Conservation (phyloP, 345 rosid genomes). For the Mercurialis annua region DNA sequence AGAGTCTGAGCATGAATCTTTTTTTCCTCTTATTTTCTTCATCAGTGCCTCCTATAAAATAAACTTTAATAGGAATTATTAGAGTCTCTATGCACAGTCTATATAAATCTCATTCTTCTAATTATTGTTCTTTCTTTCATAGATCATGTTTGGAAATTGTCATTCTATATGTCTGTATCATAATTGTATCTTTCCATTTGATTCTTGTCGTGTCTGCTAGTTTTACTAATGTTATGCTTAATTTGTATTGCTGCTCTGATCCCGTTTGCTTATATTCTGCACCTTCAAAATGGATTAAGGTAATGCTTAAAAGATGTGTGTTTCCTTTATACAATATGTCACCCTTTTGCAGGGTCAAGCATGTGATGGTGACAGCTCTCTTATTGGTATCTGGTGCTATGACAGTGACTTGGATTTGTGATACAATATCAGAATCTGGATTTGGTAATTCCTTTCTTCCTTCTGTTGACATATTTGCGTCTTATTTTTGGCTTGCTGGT, state of each 20-base stretch:
- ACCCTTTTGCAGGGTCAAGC: constrained; percentile 63
- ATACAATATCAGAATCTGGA: constrained; percentile 91
- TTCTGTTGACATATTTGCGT: background rate
- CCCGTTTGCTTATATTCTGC: background rate
- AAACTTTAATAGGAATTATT: background rate
- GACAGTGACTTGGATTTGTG: constrained; percentile 93
- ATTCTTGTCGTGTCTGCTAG: background rate
- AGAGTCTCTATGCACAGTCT: background rate
- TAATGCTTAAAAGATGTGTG: constrained; percentile 5
- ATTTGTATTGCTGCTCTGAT: background rate
- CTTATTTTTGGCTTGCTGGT: constrained; percentile 5
- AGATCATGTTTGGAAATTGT: background rate
- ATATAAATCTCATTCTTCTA: background rate
- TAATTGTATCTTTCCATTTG: background rate
- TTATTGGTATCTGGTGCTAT: constrained; percentile 94
- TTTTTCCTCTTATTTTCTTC: background rate
- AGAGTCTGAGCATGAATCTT: background rate
- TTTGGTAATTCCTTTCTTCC: constrained; percentile 52
- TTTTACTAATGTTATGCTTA: background rate
- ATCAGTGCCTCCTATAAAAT: background rate
- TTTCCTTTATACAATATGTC: constrained; percentile 2
- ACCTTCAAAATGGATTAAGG: background rate
- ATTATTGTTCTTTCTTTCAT: background rate
- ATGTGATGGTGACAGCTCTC: constrained; percentile 68
- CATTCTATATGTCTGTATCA: background rate